Base-by-base conservation (phyloP, 169 alveolate genomes). In the Eimeria brunetti region DNA sequence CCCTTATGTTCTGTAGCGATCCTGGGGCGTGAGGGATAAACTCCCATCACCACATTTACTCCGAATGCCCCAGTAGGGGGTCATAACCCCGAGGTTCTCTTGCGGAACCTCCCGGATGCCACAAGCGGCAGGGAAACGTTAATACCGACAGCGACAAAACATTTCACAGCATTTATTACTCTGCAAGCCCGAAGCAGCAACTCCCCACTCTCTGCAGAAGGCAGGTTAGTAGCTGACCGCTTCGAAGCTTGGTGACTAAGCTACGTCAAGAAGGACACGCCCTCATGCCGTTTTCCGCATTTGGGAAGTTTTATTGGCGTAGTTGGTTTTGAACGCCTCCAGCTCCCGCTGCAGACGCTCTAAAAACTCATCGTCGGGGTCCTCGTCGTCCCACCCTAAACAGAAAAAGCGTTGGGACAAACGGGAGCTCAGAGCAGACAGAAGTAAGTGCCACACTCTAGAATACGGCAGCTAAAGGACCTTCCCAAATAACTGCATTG, bases 311-410 rank as follows among this genome's bases (percentile, higher is more conserved):
- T 36, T 67, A 62, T 12, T 83, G 36, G 92, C 76, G 64, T 92
- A 80, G 36, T 78, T 56, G 33, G 93, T 83, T 71, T 95, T 86
- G 78, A 88, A 95, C 20, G 95, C 94, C 53, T 95, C 96, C 67
- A 95, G 89, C 76, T 95, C 96, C 51, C 89, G 94, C 94, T 95
- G 96, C 73, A 95, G 64, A n/a, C 91, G 94, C 88, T 90, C 90
- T 56, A 89, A 36, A 71, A 95, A 95, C 49, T 95, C 96, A 67
- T 95, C 96, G 51, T 95, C 93, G 44, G 92, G 80, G 41, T 95
- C 96, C 60, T 95, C 96, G 69, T 95, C 96, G 53, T 95, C 96
- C 96, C 96, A 95, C 11, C 96, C 96, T 95, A 89, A 36, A n/a
- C 51, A 53, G 6, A 3, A 53, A 41, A 89, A 1, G 73, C 89